Evolutionary conservation across 2,329 filamentous ascomycete species (phyloP), one percentile per base, ranked within the genome.

Genomic region (Diaporthe batatas): DNA sequence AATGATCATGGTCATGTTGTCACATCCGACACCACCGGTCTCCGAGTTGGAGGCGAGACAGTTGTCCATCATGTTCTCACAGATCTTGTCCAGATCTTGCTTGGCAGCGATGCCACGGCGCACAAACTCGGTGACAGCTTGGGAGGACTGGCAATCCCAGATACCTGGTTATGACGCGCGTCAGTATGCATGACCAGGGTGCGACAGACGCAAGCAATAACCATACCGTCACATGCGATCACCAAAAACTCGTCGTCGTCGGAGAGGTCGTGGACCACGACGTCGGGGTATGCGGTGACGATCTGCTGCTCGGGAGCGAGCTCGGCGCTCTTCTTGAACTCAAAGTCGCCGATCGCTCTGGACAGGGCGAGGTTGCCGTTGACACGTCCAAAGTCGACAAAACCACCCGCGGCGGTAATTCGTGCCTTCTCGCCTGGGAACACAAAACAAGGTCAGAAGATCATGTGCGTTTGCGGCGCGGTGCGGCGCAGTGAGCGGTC

Each of bases 61-160:
- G 86, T 98, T 99, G 87, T 99, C 96, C 96, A 99, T 99, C 94
- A 99, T 98, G 86, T 99, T 99, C 85, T 99, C 96, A 83, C 96
- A 98, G 79, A 99, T 98, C 82, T 94, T 93, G 71, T 95, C 91
- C 68, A 99, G 90, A 65, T 97, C 93, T 85, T 99, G 96, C 87
- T 98, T 98, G 68, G 95, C 95, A 65, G 95, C 96, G 82, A 99
- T 98, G 72, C 96, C 96, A 81, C 96, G 93, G 82, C 96, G 91
- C 76, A 98, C 96, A 81, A 99, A 99, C 84, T 99, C 96, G 77
- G 98, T 87, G 44, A 99, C 96, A 51, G 96, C 94, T 86, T 99
- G 96, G 58, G 96, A 99, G 72, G 96, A 98, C 83, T 98, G 96
- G 83, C 96, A 98, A 84, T 99, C 96, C 96, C 96, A 99, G 83